Percentiles rank a stretch among this genome's conserved stretches.
These are phyloP conservation scores for Trichomonascaceae sp. DNA, from an alignment of 1,139 yeast genomes.

Conservation along the genomic window DNA sequence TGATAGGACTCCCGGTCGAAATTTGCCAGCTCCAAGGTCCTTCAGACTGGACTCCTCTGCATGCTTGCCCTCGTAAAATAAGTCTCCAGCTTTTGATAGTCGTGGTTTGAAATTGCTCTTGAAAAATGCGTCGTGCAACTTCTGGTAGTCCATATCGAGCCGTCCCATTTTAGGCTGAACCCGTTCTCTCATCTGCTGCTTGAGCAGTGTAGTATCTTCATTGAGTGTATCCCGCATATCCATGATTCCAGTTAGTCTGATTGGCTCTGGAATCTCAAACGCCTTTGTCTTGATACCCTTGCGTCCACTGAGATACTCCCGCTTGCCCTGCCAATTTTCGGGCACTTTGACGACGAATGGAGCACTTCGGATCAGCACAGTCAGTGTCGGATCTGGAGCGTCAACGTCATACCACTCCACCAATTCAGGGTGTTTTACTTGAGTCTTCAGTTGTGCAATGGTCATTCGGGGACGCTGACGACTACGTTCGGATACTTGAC, in stretches of 20 bases:
- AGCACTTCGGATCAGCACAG: constrained; percentile 49
- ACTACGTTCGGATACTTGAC: constrained; percentile 9
- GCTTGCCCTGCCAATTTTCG: constrained; percentile 66
- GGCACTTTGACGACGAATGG: constrained; percentile 72
- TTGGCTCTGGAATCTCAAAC: constrained; percentile 66
- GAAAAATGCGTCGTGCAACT: constrained; percentile 78
- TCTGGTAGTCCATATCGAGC: constrained; percentile 75
- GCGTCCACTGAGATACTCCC: constrained; percentile 64
- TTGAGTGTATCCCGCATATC: constrained; percentile 60
- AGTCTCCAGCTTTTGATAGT: constrained; percentile 56
- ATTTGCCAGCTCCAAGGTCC: constrained; percentile 20
- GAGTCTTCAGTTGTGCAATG: constrained; percentile 53
- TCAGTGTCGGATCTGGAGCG: constrained; percentile 62
- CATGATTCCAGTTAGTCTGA: constrained; percentile 73
- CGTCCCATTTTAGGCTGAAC: constrained; percentile 87
- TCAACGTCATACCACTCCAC: constrained; percentile 85
- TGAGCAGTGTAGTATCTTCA: constrained; percentile 42
- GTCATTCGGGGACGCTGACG: constrained; percentile 9
- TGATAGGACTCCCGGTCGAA: constrained; percentile 61
- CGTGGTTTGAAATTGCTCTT: constrained; percentile 65
- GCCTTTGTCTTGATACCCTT: constrained; percentile 62
- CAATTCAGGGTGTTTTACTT: constrained; percentile 49
- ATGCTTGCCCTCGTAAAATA: constrained; percentile 71
- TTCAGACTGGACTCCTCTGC: too few relatives aligned
- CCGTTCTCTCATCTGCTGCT: constrained; percentile 67